These are phyloP conservation scores for Ustilago hordei DNA, from an alignment of 1,284 basidiomycete species.

Conservation along the genomic window DNA sequence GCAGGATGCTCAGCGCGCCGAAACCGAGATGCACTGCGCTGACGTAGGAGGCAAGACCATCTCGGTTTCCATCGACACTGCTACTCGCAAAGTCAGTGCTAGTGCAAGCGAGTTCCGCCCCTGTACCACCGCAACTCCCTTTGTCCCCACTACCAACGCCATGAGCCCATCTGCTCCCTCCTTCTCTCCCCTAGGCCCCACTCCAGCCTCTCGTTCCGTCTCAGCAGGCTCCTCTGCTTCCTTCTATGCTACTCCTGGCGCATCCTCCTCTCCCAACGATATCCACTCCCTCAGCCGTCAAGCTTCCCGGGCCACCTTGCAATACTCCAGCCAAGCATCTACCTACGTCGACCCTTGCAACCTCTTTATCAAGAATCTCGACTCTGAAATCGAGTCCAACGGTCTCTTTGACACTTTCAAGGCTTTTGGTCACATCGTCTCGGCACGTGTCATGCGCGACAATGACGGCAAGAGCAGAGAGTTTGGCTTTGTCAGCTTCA, in stretches of 20 bases:
- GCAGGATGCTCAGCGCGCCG: conserved; percentile 53
- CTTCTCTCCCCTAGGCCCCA: conserved; percentile 38
- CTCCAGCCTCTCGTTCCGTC: conserved; percentile 30
- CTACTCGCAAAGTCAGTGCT: conserved; percentile 34
- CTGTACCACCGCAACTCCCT: conserved; percentile 50
- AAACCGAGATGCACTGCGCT: conserved; percentile 61
- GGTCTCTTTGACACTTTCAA: conserved; percentile 58
- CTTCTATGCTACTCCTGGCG: conserved; percentile 40
- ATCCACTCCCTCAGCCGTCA: conserved; percentile 20
- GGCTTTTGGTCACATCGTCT: conserved; percentile 70
- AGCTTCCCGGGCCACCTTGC: conserved; percentile 33
- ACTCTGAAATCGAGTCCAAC: conserved; percentile 48
- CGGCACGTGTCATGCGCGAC: conserved; percentile 93
- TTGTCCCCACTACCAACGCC: conserved; percentile 42
- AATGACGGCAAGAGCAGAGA: conserved; percentile 84
- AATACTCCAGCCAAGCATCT: conserved; percentile 55
- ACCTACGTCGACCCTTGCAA: conserved; percentile 65
- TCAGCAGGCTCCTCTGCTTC: conserved; percentile 51
- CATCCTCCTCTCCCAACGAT: conserved; percentile 14
- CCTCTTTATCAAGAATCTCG: conserved; percentile 66
- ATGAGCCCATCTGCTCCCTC: conserved; percentile 55
- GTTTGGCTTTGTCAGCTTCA: conserved; percentile 92
- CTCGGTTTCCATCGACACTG: conserved; percentile 54
- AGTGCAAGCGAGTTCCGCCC: conserved; percentile 51
- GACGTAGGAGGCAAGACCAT: conserved; percentile 60